Evolutionary conservation across 148 eudicot species (phyloP).

Genomic region (Camellia japonica): DNA sequence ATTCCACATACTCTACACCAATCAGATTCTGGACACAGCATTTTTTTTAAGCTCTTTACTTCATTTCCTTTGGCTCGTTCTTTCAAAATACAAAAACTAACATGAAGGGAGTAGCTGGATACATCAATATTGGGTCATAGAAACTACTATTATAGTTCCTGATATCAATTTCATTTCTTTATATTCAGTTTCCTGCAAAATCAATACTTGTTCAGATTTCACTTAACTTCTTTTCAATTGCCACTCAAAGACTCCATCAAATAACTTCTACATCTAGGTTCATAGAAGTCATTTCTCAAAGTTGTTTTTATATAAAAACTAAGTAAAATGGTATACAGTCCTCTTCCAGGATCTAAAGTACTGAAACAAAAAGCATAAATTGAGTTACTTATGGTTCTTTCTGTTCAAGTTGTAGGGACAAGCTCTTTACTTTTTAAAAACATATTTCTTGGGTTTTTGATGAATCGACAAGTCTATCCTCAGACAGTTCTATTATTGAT

Average conservation of each 20-base stretch:
- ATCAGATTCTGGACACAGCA: not conserved
- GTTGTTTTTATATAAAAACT: not conserved
- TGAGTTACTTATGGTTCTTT: too few relatives aligned
- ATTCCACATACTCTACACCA: not conserved
- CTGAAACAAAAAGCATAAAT: too few relatives aligned
- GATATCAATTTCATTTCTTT: not conserved
- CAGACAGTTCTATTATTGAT: too few relatives aligned
- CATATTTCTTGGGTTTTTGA: too few relatives aligned
- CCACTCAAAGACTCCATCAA: not conserved
- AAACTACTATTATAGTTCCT: not conserved
- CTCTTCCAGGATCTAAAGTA: not conserved
- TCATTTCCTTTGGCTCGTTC: not conserved
- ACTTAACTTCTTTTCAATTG: not conserved
- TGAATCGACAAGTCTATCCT: too few relatives aligned
- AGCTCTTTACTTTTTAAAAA: too few relatives aligned
- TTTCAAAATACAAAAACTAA: constrained; percentile 4
- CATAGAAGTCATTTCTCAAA: not conserved
- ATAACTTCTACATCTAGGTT: not conserved
- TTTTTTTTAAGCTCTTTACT: not conserved
- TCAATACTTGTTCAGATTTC: not conserved
- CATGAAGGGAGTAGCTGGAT: not conserved
- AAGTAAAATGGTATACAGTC: not conserved
- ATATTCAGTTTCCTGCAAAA: not conserved
- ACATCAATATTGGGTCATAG: not conserved
- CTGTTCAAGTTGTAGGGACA: too few relatives aligned